Conservation (phyloP, 192 early-diverging fungal species). For the Backusella tarrabulga region DNA sequence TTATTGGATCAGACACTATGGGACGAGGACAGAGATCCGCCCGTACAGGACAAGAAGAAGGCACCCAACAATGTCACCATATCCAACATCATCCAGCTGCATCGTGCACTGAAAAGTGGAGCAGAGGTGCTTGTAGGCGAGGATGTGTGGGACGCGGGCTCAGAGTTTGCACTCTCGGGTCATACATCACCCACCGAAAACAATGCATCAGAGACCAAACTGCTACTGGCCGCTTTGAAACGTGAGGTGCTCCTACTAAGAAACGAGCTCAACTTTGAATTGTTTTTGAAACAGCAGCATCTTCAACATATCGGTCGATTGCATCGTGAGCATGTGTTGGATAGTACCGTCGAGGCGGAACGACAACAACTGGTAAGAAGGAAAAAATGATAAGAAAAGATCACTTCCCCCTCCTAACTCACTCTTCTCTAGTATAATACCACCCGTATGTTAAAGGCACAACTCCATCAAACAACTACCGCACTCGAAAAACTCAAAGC, state of each 20-base stretch:
- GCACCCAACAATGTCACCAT: slow-evolving; percentile 23
- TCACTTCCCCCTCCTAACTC: background rate
- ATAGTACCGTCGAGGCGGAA: slow-evolving; percentile 53
- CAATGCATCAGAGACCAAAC: slow-evolving; percentile 20
- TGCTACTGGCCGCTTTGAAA: slow-evolving; percentile 41
- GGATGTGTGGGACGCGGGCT: slow-evolving; percentile 31
- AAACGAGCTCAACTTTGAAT: slow-evolving; percentile 61
- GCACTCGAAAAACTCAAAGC: slow-evolving; percentile 46
- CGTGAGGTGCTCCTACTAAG: slow-evolving; percentile 51
- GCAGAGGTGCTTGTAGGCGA: slow-evolving; percentile 40
- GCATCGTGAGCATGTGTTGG: slow-evolving; percentile 54
- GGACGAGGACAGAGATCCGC: background rate
- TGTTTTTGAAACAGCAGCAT: slow-evolving; percentile 61
- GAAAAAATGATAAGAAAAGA: background rate
- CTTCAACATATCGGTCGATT: slow-evolving; percentile 58
- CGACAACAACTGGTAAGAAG: slow-evolving; percentile 40
- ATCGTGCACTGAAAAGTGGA: slow-evolving; percentile 44
- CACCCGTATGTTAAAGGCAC: slow-evolving; percentile 43
- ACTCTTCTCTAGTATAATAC: slow-evolving; percentile 40
- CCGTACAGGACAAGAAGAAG: background rate
- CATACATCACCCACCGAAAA: background rate
- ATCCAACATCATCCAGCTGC: slow-evolving; percentile 33
- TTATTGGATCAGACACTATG: slow-evolving; percentile 36
- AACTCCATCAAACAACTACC: slow-evolving; percentile 40
- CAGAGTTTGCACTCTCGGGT: background rate